A percentile compares a stretch with the other conserved stretches of the same genome.
Evolutionary conservation across 2,329 filamentous ascomycete genomes (phyloP).

Genomic region (Rhinocladiella mackenziei): DNA sequence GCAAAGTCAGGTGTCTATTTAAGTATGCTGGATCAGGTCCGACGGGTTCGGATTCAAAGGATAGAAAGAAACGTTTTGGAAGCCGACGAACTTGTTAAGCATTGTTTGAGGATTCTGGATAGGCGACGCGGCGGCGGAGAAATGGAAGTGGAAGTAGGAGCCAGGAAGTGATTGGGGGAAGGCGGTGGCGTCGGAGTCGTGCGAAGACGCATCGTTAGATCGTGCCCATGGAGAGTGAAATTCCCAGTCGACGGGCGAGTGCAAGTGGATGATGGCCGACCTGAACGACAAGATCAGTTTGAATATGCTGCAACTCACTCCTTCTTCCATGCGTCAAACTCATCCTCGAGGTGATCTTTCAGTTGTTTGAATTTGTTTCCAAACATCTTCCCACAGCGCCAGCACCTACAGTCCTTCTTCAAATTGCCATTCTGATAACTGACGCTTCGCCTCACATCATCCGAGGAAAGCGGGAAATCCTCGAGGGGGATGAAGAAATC

Average conservation of each 20-base stretch:
- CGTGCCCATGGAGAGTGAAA: slow-evolving; percentile 9
- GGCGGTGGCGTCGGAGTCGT: slow-evolving; percentile 7
- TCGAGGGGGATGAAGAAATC: slow-evolving; percentile 74
- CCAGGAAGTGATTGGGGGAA: slow-evolving; percentile 4
- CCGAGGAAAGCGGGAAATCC: slow-evolving; percentile 69
- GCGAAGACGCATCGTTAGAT: slow-evolving; percentile 16
- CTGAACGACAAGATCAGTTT: slow-evolving; percentile 1
- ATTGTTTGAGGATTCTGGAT: slow-evolving; percentile 10
- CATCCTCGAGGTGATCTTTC: slow-evolving; percentile 69
- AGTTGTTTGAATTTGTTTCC: slow-evolving; percentile 68
- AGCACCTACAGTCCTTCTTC: slow-evolving; percentile 70
- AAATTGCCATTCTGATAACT: slow-evolving; percentile 51
- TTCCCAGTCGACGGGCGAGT: slow-evolving; percentile 9
- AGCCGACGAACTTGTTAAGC: slow-evolving; percentile 21
- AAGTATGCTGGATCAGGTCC: slow-evolving; percentile 21
- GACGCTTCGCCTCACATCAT: slow-evolving; percentile 61
- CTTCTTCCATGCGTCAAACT: slow-evolving; percentile 72
- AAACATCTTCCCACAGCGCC: slow-evolving; percentile 75
- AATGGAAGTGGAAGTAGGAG: slow-evolving; percentile 4
- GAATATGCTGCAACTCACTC: slow-evolving; percentile 42
- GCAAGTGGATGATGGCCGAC: slow-evolving; percentile 12
- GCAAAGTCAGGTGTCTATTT: slow-evolving; percentile 20
- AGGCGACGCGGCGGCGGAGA: slow-evolving; percentile 14
- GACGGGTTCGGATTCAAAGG: slow-evolving; percentile 26
- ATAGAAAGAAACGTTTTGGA: slow-evolving; percentile 27